Conservation (phyloP, 805 yeast genomes). For the Jamesozyma rosinii region DNA sequence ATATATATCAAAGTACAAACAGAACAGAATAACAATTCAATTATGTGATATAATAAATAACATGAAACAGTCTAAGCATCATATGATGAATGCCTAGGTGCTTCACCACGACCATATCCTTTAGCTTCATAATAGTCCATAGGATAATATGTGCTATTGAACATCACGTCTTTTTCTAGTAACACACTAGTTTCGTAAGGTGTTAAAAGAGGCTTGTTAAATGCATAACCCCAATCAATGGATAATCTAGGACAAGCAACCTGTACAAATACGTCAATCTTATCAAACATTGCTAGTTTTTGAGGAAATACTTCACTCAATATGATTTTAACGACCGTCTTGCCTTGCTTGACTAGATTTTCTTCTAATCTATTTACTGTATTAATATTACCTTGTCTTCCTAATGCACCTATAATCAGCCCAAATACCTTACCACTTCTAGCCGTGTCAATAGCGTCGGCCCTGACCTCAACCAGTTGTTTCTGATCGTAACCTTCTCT, state of each 20-base stretch:
- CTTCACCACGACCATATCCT: conserved; percentile 84
- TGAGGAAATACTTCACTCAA: conserved; percentile 90
- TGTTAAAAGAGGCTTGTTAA: conserved; percentile 79
- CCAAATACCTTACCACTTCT: conserved; percentile 58
- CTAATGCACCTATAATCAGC: conserved; percentile 82
- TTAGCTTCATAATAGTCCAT: conserved; percentile 91
- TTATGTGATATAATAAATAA: too few relatives aligned
- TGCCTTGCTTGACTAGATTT: conserved; percentile 45
- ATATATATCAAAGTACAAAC: not conserved
- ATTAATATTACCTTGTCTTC: conserved; percentile 84
- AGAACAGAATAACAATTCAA: too few relatives aligned
- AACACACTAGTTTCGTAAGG: conserved; percentile 95
- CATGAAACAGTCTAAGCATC: not conserved
- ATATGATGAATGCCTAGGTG: conserved; percentile 38
- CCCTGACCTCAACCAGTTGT: conserved; percentile 66
- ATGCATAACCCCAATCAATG: conserved; percentile 98
- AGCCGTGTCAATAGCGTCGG: conserved; percentile 65
- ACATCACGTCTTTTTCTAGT: conserved; percentile 59
- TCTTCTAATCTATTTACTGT: conserved; percentile 63
- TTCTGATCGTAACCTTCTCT: conserved; percentile 79
- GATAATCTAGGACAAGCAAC: conserved; percentile 95
- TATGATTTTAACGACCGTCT: conserved; percentile 68
- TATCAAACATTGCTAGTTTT: conserved; percentile 84
- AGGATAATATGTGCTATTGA: conserved; percentile 65
- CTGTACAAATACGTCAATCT: conserved; percentile 90